Base-by-base conservation (phyloP, 768 basidiomycete species). In the Cystobasidium tubakii region DNA sequence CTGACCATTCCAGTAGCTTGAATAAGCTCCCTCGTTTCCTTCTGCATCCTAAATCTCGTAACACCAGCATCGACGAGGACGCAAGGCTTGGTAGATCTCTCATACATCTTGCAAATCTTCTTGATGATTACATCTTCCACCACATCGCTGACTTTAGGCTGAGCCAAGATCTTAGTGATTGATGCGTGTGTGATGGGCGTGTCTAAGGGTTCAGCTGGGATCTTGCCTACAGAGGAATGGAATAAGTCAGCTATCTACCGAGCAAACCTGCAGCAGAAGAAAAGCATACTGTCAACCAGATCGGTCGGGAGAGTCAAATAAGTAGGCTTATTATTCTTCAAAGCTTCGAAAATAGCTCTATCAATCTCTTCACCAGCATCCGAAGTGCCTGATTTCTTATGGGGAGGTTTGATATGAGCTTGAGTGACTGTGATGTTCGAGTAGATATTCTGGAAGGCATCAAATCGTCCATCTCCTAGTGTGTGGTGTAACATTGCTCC, bases 251-350 rank as follows among this genome's bases (percentile, higher is more conserved):
- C 3, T 25, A 29, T 60, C 10, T 55, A 42, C 42, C 17, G 17
- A 7, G 42, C 9, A 17, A 17, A 42, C 42, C 17, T 17, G 42
- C n/a, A 17, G 42, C 27, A 7, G 27, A 55, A 7, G 53, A 55
- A 55, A 9, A 55, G 53, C 79, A 88, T 86, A 67, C 67, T 62
- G 55, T 60, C 66, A 3, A 89, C 88, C 66, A 95, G 83, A 80
- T 97, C 90, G 4, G 88, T 93, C 0, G 92, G 94, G 65, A 97
- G 83, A 46, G 88, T 86, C 44, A 98, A 82, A 79, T 98, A 98
- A 36, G 90, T 90, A 0, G 94, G 94, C 23, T 90, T 87, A 33
- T 88, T 89, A 86, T 91, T 75, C 46, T 77, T 75, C 25, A 71
- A 25, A 3, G 67, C 27, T 17, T 34, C 33, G 15, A 42, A 66